These are phyloP conservation scores for Pythium sukuiense DNA, from an alignment of 352 stramenopile genomes.

Conservation along the genomic window DNA sequence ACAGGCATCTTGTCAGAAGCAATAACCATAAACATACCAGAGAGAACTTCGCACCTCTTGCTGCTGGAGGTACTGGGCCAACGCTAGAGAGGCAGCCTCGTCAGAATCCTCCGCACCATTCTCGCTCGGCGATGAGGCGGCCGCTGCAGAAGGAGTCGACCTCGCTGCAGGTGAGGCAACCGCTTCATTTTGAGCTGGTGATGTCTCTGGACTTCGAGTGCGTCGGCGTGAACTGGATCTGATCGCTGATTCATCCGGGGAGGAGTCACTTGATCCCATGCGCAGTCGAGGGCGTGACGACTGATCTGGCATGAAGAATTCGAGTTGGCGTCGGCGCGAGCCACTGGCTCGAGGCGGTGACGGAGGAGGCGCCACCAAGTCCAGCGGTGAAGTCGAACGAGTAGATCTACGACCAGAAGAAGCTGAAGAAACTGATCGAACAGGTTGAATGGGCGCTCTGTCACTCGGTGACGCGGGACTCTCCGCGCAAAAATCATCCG, in stretches of 20 bases:
- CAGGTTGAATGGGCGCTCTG: background rate
- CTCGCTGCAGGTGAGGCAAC: background rate
- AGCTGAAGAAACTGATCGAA: background rate
- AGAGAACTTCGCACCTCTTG: conserved; percentile 44
- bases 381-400: background rate
- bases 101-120: conserved; percentile 28
- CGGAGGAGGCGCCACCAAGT: conserved; percentile 3
- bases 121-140: background rate
- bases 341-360: conserved; percentile 8
- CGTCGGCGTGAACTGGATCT: background rate
- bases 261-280: conserved; percentile 18
- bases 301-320: conserved; percentile 31
- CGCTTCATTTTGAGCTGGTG: background rate
- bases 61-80: conserved; percentile 67
- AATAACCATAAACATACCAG: background rate
- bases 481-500: conserved; percentile 57
- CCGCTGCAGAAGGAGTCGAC: background rate
- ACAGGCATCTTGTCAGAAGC: background rate
- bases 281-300: conserved; percentile 26
- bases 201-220: background rate
- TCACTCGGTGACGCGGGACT: conserved; percentile 41
- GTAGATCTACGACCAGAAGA: background rate
- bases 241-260: background rate
- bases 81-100: conserved; percentile 65
- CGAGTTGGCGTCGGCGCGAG: conserved; percentile 35